A percentile compares a stretch with the other conserved stretches of the same genome.
Evolutionary conservation across 331 rosid species (phyloP).

Genomic region (Malus hybrid): DNA sequence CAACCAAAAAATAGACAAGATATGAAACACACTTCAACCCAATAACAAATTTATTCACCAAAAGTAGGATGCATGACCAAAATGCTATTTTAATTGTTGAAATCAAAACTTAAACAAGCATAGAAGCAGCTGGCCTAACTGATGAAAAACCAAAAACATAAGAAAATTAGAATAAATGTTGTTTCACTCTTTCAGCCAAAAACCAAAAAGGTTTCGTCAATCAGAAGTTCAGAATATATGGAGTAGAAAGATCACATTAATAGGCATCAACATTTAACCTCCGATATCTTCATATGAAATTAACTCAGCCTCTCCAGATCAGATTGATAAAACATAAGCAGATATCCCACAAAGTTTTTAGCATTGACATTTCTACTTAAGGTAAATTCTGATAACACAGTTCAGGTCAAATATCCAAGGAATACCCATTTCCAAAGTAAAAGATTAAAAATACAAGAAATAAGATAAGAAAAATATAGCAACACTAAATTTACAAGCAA

Average conservation of each 20-base stretch:
- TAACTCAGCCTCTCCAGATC: background rate
- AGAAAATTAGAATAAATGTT: background rate
- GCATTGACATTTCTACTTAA: background rate
- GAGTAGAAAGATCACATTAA: background rate
- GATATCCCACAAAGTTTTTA: background rate
- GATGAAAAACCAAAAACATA: background rate
- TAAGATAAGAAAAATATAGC: background rate
- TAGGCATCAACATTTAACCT: background rate
- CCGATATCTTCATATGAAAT: background rate
- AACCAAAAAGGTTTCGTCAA: background rate
- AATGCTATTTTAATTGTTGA: background rate
- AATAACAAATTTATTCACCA: background rate
- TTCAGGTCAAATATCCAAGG: background rate
- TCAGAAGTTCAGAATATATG: background rate
- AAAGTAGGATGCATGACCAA: background rate
- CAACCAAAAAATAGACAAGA: background rate
- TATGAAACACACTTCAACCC: background rate
- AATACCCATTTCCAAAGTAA: background rate
- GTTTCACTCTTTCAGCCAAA: background rate
- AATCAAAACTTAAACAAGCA: background rate
- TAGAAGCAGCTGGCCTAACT: background rate
- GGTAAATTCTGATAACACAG: background rate
- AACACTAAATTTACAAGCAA: conserved; percentile 14
- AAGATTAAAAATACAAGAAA: background rate
- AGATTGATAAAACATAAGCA: background rate